Evolutionary conservation across 257 asterid genomes (phyloP), one percentile per base, ranked within the genome.

Genomic region (Scutellaria minor): DNA sequence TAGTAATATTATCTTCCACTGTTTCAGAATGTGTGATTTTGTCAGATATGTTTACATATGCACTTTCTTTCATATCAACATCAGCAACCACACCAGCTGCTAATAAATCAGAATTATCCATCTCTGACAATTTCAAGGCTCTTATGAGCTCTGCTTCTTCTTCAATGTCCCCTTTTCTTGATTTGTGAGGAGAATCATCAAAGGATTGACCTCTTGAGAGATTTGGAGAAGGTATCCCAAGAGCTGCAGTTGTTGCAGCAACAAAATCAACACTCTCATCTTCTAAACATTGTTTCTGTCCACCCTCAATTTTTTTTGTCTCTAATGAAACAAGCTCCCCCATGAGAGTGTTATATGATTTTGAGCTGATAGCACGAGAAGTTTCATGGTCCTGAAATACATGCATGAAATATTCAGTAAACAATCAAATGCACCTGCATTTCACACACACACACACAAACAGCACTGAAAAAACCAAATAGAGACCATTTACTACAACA

Each of bases 231-330:
- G 99, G 99, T 48, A 95, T 89, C 66, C 98, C 98, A 60, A 92
- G 90, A 75, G 97, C 71, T 70, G 99, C 98, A 74, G 97, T 92
- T 52, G 99, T 94, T 57, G 99, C 90, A 71, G 99, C 99, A 66
- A 76, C 97, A 81, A 95, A 95, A 83, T 95, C 99, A 82, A 95
- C 96, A 63, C 71, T 70, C 70, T 88, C 98, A 10, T 86, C 96
- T 76, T 86, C 92, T 54, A 74, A 63, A 74, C 60, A 77, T 66
- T 68, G 81, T 68, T 79, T 82, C 58, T 70, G 67, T 55, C 68
- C 90, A 69, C 77, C 78, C 73, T 77, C 85, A 78, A 78, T 82
- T 76, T 68, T 69, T 79, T 77, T 87, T 50, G 89, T 71, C 70
- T 90, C 99, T 60, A 92, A 85, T 22, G 91, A 79, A 80, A 92